Percentiles rank a stretch among this genome's conserved stretches.
phyloP scores from a whole-genome alignment of 192 early-diverging fungal genomes.

The Geosiphon pyriformis region DNA sequence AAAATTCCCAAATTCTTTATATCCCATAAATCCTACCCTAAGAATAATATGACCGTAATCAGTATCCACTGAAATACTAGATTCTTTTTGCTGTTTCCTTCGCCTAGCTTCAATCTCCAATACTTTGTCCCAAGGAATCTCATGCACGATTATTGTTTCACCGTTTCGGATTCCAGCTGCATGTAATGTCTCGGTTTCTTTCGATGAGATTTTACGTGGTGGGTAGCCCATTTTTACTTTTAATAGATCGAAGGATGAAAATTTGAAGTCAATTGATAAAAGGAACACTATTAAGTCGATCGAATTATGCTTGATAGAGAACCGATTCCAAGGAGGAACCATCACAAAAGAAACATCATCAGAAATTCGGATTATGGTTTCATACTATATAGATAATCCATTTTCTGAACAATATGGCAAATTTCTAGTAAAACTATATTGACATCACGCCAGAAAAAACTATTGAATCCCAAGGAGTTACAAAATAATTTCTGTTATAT shows the following conservation, averaged over 20 bases:
- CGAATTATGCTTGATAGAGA: no score
- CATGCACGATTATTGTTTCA: constrained; percentile 31
- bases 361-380: not conserved
- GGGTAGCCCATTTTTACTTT: constrained; percentile 40
- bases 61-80: not conserved
- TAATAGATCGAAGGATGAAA: no score
- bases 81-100: not conserved
- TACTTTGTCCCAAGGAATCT: constrained; percentile 1
- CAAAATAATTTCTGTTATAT: not conserved
- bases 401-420: no score
- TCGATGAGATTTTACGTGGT: constrained; percentile 21
- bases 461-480: not conserved
- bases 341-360: not conserved
- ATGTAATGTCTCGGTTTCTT: constrained; percentile 20
- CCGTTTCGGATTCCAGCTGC: constrained; percentile 31
- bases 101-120: not conserved
- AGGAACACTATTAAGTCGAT: no score
- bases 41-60: constrained; percentile 8
- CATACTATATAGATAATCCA: not conserved
- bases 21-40: constrained; percentile 10
- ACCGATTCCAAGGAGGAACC: not conserved
- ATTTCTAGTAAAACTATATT: no score
- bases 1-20: not conserved
- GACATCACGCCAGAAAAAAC: no score
- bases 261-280: no score